These are phyloP conservation scores for Aspergillus hortae DNA, from an alignment of 2,329 filamentous ascomycete species.

Conservation along the genomic window DNA sequence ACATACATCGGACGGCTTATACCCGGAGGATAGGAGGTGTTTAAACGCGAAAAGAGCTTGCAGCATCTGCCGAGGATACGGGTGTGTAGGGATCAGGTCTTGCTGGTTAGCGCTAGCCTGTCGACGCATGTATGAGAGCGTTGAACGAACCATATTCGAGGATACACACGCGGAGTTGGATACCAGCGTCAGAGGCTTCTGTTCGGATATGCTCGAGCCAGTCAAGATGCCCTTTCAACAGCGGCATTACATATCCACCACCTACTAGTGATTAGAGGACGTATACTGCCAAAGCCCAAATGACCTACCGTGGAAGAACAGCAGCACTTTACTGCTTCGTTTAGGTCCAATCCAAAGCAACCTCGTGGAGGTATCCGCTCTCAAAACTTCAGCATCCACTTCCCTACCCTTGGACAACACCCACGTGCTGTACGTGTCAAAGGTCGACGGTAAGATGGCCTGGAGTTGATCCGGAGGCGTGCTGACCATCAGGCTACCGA, in stretches of 20 bases:
- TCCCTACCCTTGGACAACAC: neutral
- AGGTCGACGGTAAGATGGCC: constrained; percentile 15
- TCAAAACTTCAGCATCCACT: constrained; percentile 2
- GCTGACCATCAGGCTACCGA: constrained; percentile 12
- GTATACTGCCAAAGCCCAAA: neutral
- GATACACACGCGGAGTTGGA: constrained; percentile 13
- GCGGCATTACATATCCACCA: constrained; percentile 23
- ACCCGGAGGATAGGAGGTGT: too few relatives aligned
- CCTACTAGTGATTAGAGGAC: constrained; percentile 6
- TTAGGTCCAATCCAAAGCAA: constrained; percentile 16
- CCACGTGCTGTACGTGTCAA: constrained; percentile 17
- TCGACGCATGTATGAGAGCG: too few relatives aligned
- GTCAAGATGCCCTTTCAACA: constrained; percentile 17
- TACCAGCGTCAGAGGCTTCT: constrained; percentile 7
- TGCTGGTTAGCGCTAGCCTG: too few relatives aligned
- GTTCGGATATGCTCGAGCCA: constrained; percentile 18
- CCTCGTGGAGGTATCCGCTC: constrained; percentile 8
- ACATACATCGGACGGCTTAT: too few relatives aligned
- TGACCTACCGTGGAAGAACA: constrained; percentile 20
- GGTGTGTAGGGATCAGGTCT: too few relatives aligned
- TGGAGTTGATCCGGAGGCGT: constrained; percentile 13
- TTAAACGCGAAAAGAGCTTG: too few relatives aligned
- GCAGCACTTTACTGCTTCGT: constrained; percentile 11
- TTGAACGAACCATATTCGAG: constrained; percentile 10
- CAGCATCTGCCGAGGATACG: too few relatives aligned